Conservation (phyloP, 148 eudicot genomes). For the Camellia granthamiana region DNA sequence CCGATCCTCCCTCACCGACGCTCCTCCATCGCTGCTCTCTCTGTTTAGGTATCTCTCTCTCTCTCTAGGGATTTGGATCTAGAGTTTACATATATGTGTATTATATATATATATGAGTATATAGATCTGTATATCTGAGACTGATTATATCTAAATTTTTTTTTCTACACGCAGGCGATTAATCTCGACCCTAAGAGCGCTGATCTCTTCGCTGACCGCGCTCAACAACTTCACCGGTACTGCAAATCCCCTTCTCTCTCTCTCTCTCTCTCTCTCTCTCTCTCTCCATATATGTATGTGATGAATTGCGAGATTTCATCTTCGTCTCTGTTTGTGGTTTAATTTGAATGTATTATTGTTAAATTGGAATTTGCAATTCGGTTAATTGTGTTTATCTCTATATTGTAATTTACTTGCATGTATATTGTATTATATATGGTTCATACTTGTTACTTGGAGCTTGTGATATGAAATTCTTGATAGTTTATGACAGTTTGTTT, state of each 20-base stretch:
- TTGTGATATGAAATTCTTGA: not conserved
- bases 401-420: not conserved
- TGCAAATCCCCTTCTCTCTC: not conserved
- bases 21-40: too few relatives aligned
- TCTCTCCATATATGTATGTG: not conserved
- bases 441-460: not conserved
- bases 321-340: not conserved
- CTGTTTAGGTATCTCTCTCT: too few relatives aligned
- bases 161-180: constrained; percentile 41
- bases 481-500: not conserved
- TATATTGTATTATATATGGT: not conserved
- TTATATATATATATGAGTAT: too few relatives aligned
- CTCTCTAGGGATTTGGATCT: too few relatives aligned
- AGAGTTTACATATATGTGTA: too few relatives aligned
- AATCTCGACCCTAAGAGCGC: constrained; percentile 52
- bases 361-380: not conserved
- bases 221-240: constrained; percentile 76
- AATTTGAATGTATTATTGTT: not conserved
- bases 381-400: not conserved
- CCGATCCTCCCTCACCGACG: too few relatives aligned
- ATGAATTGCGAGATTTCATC: not conserved
- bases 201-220: constrained; percentile 74
- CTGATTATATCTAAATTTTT: too few relatives aligned
- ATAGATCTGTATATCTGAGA: too few relatives aligned
- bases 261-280: not conserved